Evolutionary conservation across 495 filamentous ascomycete genomes (phyloP).

Genomic region (Podospora sp.): DNA sequence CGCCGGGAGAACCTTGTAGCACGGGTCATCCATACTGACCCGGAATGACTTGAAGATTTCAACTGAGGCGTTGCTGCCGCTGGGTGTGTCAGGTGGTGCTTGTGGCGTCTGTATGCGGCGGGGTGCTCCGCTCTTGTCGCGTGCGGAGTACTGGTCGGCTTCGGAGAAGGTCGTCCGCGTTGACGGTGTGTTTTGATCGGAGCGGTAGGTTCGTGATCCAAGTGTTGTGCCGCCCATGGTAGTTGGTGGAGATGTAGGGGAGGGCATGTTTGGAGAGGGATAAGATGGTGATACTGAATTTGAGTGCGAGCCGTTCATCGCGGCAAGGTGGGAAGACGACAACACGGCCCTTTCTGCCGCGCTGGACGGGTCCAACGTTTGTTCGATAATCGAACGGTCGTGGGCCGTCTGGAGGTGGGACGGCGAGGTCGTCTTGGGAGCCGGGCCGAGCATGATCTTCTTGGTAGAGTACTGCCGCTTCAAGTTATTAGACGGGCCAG

Average conservation of each 20-base stretch:
- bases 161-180: constrained; percentile 50
- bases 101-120: constrained; percentile 53
- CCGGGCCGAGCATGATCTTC: constrained; percentile 79
- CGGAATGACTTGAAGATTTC: constrained; percentile 99
- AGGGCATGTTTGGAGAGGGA: constrained; percentile 73
- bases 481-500: constrained; percentile 54
- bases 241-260: constrained; percentile 76
- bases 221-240: constrained; percentile 50
- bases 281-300: constrained; percentile 57
- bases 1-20: constrained; percentile 93
- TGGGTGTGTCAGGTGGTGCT: constrained; percentile 47
- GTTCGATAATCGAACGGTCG: constrained; percentile 58
- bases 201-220: constrained; percentile 58
- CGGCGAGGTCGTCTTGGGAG: constrained; percentile 75
- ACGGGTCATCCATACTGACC: constrained; percentile 96
- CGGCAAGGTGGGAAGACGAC: constrained; percentile 75
- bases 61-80: constrained; percentile 57
- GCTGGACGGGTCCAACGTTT: constrained; percentile 55
- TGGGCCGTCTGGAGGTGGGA: constrained; percentile 68
- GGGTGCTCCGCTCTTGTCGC: constrained; percentile 45
- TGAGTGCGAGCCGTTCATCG: constrained; percentile 66
- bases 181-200: constrained; percentile 49
- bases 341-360: constrained; percentile 63
- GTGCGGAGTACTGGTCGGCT: constrained; percentile 51
- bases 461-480: constrained; percentile 89